Evolutionary conservation across 768 basidiomycete genomes (phyloP), one percentile per base, ranked within the genome.

Genomic region (Xerocomus potaroensis): DNA sequence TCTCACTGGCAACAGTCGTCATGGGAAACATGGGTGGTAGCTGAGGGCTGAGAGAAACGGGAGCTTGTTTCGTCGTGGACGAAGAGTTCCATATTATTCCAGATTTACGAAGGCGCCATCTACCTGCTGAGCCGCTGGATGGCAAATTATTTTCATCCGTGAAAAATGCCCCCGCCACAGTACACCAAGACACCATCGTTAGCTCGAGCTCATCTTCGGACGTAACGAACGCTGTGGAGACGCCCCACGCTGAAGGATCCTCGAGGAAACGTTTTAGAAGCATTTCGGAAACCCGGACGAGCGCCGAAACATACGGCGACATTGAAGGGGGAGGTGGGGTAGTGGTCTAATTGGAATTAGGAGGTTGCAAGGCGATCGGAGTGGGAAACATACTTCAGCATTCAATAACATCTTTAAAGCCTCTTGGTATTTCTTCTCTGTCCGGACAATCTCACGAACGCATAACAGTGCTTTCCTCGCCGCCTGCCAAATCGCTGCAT

Each of bases 191-290:
- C 38, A 82, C 72, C 50, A 84, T 76, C 2, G 81, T 75, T 11
- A 60, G 59, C 52, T 82, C 78, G 18, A 85, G 60, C n/a, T 69
- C 67, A 22, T 75, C 71, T 55, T 81, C 74, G 39, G 67, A 69
- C 0, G 71, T 64, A 21, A 84, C 65, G 51, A 86, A 81, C 7
- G 84, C 78, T 5, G 72, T 69, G 10, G 80, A 76, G 24, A 85
- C 77, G 8, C 84, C 84, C 70, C 74, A 76, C 3, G 79, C 80
- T 35, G 80, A 83, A 12, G 83, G 84, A 44, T 85, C 82, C 35
- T 72, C 71, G 27, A 78, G 72, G 58, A 83, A 73, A n/a, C 65
- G 64, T 16, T 63, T 63, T n/a, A 82, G 53, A 33, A 84, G 67
- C 15, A 62, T 62, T 42, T 77, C 71, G 23, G 81, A 84, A 16